Evolutionary conservation across 139 green algal species (phyloP).

Genomic region (Zygnema cylindricum): DNA sequence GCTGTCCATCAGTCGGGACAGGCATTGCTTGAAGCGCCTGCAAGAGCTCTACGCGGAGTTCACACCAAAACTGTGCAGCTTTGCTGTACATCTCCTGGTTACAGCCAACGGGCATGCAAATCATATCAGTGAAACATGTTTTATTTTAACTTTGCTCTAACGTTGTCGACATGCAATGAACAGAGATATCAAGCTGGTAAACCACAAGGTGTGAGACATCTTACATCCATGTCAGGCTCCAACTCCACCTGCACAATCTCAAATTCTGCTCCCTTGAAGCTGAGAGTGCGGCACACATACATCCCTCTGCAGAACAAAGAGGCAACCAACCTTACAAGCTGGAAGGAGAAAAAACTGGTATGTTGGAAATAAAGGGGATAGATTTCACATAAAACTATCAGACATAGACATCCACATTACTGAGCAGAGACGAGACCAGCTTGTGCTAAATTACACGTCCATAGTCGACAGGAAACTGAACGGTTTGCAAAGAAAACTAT

Average conservation of each 20-base stretch:
- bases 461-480: no score
- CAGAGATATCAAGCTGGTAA: background rate
- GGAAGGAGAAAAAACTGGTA: no score
- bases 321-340: no score
- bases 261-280: conserved; percentile 83
- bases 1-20: background rate
- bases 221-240: conserved; percentile 43
- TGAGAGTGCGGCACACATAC: conserved; percentile 84
- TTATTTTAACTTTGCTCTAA: no score
- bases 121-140: no score
- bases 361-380: no score
- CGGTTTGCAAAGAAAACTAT: no score
- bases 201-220: no score
- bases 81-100: conserved; percentile 58
- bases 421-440: no score
- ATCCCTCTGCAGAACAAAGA: conserved; percentile 65
- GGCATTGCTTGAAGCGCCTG: background rate
- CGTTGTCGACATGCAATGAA: background rate
- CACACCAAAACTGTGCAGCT: conserved; percentile 48
- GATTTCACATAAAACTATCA: no score
- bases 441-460: no score
- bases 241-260: conserved; percentile 60
- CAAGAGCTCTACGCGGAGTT: conserved; percentile 55
- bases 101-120: background rate
- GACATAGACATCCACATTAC: no score